Evolutionary conservation across 75 land plant species (phyloP), one percentile per base, ranked within the genome.

Genomic region (Cunninghamia lanceolata): DNA sequence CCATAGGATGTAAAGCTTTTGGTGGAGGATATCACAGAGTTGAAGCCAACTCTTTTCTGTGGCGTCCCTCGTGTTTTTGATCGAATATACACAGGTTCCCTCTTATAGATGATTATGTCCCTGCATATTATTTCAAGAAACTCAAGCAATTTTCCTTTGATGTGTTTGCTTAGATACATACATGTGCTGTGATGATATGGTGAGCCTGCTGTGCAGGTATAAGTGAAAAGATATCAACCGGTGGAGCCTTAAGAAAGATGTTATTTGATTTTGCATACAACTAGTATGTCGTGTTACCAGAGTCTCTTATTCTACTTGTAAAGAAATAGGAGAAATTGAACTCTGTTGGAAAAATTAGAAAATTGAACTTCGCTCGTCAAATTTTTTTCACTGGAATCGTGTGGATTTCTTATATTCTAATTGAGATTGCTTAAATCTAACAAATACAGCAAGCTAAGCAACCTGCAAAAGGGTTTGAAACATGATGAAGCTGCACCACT

Each of bases 51-150:
- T 75, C 70, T 98, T 46, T 98, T 98, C 86, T 98, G 92, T 87
- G 99, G 96, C 73, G 99, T 98, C 86, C 99, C 99, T 66, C 89
- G 99, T 88, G 99, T 98, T 73, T 96, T 90, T 91, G 99, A 96
- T 83, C 94, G 99, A 42, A 92, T 98, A 85, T 91, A 91, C 81
- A 74, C 92, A 87, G 98, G 99, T 97, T 82, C 39, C 9, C 43
- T 30, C 2, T 79, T 35, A 46, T 79, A 63, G 17, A 36, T 45
- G 54, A 36, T 21, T 14, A 54, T 52, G 68, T 2, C 32, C 15
- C 56, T 82, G 42, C 25, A 42, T 76, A 76, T 25, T 53, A 25
- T 5, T 32, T 47, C 21, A 63, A 36, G 42, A 54, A 83, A 21
- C 32, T 25, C 6, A 40, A 71, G 54, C 32, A 34, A 34, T 52